phyloP scores from a whole-genome alignment of 139 green algal genomes.

The Coccomyxa sp. region DNA sequence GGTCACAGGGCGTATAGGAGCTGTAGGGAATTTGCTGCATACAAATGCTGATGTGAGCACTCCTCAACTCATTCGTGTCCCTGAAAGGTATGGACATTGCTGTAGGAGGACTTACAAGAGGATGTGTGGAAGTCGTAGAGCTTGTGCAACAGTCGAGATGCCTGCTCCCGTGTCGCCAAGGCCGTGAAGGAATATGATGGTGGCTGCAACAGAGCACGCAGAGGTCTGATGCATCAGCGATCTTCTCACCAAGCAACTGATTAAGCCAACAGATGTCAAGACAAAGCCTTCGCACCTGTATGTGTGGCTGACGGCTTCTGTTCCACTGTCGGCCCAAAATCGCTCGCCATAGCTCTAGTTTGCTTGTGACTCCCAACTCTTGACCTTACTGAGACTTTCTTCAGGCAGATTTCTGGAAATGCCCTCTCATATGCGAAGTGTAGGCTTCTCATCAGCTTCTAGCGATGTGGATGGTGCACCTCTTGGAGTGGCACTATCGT shows the following conservation, averaged over 20 bases:
- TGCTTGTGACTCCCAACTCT: neutral
- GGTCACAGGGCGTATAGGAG: conserved; percentile 9
- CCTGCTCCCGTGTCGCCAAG: conserved; percentile 61
- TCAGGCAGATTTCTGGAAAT: no score
- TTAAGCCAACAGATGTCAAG: no score
- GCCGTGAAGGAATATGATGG: conserved; percentile 53
- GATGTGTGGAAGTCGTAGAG: conserved; percentile 7
- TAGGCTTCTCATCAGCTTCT: no score
- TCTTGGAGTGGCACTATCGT: no score
- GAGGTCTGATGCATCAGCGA: neutral
- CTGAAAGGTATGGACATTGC: neutral
- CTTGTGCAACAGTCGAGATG: conserved; percentile 32
- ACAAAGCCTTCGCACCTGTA: neutral
- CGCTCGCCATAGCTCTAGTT: neutral
- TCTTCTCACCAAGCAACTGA: neutral
- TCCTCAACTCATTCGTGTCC: neutral
- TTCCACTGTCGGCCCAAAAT: neutral
- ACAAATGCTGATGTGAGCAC: neutral
- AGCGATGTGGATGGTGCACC: no score
- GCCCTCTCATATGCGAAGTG: no score
- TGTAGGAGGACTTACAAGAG: neutral
- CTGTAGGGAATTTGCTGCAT: conserved; percentile 8
- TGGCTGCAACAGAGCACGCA: conserved; percentile 6
- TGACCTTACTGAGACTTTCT: no score
- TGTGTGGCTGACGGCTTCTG: neutral